Base-by-base conservation (phyloP, 768 basidiomycete genomes). In the Lentinula lateritia region DNA sequence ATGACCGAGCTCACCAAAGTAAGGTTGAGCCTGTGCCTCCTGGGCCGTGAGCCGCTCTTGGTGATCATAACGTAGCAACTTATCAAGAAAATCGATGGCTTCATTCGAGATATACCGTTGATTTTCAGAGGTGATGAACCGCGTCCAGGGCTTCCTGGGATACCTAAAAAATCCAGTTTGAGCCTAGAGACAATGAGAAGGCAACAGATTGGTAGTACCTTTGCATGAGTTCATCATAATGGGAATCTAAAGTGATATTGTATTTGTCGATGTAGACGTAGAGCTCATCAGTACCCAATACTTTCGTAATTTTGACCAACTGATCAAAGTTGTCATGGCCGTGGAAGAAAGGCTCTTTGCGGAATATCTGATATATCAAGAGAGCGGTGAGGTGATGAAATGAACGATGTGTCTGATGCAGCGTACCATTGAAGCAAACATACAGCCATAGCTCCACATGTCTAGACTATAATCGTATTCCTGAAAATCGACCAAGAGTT, bases 311-410 rank as follows among this genome's bases (percentile, higher is more conserved):
- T 78, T 97, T 98, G 70, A 96, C 95, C 62, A 98, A 79, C 71
- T 98, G 96, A 76, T 98, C 96, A 69, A 96, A 96, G 75, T 98
- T 98, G 75, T 98, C 95, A 71, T 97, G 95, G 15, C 96, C 96
- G 69, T 98, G 96, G 85, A 98, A 98, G 79, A 98, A 97, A 23
- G 96, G 96, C 73, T 98, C 96, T 74, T 98, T 98, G 67, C 96
- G 87, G 85, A 98, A 98, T 69, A 98, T 98, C 95, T 98, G 28
- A 50, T 58, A 23, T 60, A 59, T 20, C 41, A 50, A 55, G 53
- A 63, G 62, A 46, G 48, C 64, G 18, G 50, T 53, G 35, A 36
- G 15, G 28, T 32, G 55, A 58, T 65, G 42, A 57, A 28, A 58
- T 46, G 63, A 50, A 63, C 53, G 8, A 18, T 41, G 50, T 52